These are phyloP conservation scores for Tritrichomonas foetus DNA, from an alignment of 208 protist species.

Conservation along the genomic window DNA sequence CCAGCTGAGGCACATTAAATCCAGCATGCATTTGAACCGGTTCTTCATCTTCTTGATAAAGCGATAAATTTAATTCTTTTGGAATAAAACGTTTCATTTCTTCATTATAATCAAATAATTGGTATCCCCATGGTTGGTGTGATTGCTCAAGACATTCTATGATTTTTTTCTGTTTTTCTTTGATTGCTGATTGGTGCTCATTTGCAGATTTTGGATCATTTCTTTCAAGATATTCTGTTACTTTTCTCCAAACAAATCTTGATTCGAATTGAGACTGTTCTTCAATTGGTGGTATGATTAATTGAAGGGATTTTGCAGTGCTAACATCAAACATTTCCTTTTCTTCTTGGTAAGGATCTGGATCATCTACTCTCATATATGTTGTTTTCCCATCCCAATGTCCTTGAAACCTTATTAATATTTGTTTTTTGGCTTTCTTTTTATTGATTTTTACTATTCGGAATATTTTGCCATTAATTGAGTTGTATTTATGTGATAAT, in stretches of 20 bases:
- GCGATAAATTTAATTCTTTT: too few species aligned
- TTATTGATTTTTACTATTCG: not conserved
- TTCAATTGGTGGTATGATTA: not conserved
- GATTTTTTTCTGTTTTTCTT: too few species aligned
- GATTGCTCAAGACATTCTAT: too few species aligned
- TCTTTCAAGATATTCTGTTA: not conserved
- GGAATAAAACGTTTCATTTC: too few species aligned
- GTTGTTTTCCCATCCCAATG: not conserved
- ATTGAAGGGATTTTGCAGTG: not conserved
- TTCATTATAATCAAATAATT: too few species aligned
- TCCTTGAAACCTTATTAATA: not conserved
- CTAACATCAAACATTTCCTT: not conserved
- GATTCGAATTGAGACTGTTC: not conserved
- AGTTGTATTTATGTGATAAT: not conserved
- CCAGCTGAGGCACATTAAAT: too few species aligned
- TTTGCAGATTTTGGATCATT: not conserved
- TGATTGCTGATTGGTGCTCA: too few species aligned
- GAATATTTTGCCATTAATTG: not conserved
- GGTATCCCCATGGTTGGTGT: too few species aligned
- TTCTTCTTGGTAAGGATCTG: not conserved
- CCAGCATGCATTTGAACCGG: too few species aligned
- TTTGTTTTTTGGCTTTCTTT: not conserved
- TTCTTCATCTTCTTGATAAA: too few species aligned
- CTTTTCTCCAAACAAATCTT: not conserved
- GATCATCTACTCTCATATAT: not conserved